These are phyloP conservation scores for Neonectria sp. DNA, from an alignment of 2,329 filamentous ascomycete genomes.

Conservation along the genomic window DNA sequence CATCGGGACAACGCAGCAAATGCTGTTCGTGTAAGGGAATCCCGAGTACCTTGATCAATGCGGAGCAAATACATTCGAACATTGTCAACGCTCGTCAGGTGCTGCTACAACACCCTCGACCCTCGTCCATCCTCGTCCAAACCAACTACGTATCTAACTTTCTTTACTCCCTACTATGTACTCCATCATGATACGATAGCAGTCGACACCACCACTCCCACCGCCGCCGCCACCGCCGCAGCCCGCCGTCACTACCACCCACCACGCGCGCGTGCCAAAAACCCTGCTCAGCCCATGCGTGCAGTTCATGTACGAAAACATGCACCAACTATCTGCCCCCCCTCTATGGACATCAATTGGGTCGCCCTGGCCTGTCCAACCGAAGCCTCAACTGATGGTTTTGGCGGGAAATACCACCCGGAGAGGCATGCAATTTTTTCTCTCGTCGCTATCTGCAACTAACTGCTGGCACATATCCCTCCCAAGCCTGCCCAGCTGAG, in stretches of 20 bases:
- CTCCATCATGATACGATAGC: constrained; percentile 19
- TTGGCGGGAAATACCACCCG: constrained; percentile 12
- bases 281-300: constrained; percentile 43
- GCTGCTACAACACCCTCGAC: not conserved
- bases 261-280: constrained; percentile 21
- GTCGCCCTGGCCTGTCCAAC: constrained; percentile 2
- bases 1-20: constrained; percentile 10
- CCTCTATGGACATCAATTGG: constrained; percentile 23
- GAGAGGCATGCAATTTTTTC: constrained; percentile 7
- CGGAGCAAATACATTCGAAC: not conserved
- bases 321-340: constrained; percentile 29
- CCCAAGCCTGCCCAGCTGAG: constrained; percentile 41
- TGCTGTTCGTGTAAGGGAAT: constrained; percentile 5
- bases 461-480: not conserved
- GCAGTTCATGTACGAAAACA: constrained; percentile 44
- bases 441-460: not conserved
- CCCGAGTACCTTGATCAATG: not conserved
- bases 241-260: constrained; percentile 22
- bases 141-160: not conserved
- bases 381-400: constrained; percentile 40
- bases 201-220: constrained; percentile 18
- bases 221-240: constrained; percentile 9
- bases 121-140: not conserved
- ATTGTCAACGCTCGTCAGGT: not conserved
- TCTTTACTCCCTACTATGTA: too few species aligned